Evolutionary conservation across 192 early-diverging fungal genomes (phyloP).

Genomic region (Rhizophagus sp.): DNA sequence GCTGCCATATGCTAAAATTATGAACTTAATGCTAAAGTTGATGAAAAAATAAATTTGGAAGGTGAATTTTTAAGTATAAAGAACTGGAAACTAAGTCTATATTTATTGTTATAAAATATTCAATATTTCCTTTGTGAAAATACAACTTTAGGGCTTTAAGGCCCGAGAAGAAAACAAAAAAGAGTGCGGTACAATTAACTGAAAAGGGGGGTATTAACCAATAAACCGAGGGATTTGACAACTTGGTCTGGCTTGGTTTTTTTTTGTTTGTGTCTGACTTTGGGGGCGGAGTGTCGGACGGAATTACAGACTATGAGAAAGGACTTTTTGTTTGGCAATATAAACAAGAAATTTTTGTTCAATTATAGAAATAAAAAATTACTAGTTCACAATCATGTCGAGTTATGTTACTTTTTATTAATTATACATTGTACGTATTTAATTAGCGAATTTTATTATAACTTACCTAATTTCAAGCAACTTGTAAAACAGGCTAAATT

Average conservation of each 20-base stretch:
- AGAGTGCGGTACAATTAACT: conserved; percentile 6
- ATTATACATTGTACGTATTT: neutral
- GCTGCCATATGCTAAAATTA: conserved; percentile 9
- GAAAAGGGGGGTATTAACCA: conserved; percentile 2
- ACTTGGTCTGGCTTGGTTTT: neutral
- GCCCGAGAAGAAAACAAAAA: conserved; percentile 1
- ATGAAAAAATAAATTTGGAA: neutral
- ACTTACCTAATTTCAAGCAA: neutral
- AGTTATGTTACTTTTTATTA: neutral
- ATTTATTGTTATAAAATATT: neutral
- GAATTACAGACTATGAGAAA: neutral
- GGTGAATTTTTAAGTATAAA: neutral
- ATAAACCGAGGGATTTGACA: neutral
- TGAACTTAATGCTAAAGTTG: neutral
- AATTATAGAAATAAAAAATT: neutral
- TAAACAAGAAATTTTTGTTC: neutral
- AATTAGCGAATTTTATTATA: neutral
- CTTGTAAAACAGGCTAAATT: neutral
- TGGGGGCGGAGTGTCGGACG: neutral
- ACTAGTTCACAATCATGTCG: neutral
- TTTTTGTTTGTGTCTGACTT: neutral
- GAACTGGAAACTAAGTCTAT: neutral
- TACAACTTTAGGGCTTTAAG: neutral
- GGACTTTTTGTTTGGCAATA: neutral
- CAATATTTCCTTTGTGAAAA: neutral